phyloP scores from a whole-genome alignment of 2,329 filamentous ascomycete genomes.

The Didymellaceae sp. region DNA sequence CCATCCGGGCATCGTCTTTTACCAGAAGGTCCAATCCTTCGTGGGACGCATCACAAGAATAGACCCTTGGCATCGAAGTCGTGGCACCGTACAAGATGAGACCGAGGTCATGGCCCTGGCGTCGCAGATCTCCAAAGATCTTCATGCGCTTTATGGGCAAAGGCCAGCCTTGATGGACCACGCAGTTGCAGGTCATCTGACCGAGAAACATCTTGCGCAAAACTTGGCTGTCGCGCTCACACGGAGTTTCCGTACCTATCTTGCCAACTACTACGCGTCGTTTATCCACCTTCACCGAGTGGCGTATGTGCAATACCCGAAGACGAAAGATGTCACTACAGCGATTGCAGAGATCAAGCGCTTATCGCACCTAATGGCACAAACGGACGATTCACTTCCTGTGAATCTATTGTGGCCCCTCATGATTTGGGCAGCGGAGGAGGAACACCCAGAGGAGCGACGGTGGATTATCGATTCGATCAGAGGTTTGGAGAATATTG shows the following conservation, averaged over 20 bases:
- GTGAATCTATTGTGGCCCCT: conserved; percentile 66
- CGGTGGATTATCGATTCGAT: conserved; percentile 61
- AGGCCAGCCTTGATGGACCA: conserved; percentile 63
- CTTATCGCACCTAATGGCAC: conserved; percentile 55
- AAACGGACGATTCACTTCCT: conserved; percentile 56
- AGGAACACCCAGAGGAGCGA: conserved; percentile 57
- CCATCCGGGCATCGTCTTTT: conserved; percentile 63
- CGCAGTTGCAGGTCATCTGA: conserved; percentile 60
- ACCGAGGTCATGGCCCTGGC: conserved; percentile 64
- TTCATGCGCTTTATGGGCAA: conserved; percentile 58
- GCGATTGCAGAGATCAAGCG: conserved; percentile 59
- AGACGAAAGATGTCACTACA: conserved; percentile 58
- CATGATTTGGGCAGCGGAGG: conserved; percentile 63
- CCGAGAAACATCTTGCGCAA: conserved; percentile 56
- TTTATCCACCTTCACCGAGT: conserved; percentile 65
- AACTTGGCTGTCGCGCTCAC: conserved; percentile 60
- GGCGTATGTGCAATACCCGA: conserved; percentile 61
- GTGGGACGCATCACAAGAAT: conserved; percentile 64
- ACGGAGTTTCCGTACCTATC: conserved; percentile 61
- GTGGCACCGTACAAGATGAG: conserved; percentile 64
- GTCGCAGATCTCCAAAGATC: conserved; percentile 58
- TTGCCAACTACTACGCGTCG: conserved; percentile 64
- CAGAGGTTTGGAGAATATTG: conserved; percentile 47
- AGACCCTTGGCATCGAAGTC: conserved; percentile 62
- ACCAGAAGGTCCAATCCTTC: conserved; percentile 64